These are phyloP conservation scores for Aureobasidium zeae DNA, from an alignment of 2,329 filamentous ascomycete genomes.

Conservation along the genomic window DNA sequence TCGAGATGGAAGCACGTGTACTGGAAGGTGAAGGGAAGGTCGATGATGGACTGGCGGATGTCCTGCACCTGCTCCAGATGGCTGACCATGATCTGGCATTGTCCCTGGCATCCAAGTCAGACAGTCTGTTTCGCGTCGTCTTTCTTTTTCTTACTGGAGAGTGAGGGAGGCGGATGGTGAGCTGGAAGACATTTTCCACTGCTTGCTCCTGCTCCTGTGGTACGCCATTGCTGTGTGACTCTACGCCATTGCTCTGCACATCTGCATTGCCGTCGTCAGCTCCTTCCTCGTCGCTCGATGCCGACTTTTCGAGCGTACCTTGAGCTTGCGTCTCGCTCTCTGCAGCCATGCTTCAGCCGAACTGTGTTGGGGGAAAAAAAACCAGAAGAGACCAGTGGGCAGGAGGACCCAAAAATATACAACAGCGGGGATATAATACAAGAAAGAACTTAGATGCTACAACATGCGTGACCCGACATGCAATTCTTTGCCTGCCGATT, in stretches of 20 bases:
- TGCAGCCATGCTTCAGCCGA: conserved; percentile 15
- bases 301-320: background rate
- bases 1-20: conserved; percentile 99
- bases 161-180: conserved; percentile 76
- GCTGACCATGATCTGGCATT: conserved; percentile 27
- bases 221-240: conserved; percentile 1
- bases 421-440: conserved; percentile 15
- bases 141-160: conserved; percentile 56
- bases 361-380: background rate
- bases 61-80: conserved; percentile 90
- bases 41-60: conserved; percentile 91
- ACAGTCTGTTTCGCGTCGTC: conserved; percentile 58
- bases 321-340: conserved; percentile 14
- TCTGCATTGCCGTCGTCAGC: conserved; percentile 1
- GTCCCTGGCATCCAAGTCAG: background rate
- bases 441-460: conserved; percentile 7
- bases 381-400: background rate
- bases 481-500: too few relatives aligned
- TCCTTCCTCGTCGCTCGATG: too few relatives aligned
- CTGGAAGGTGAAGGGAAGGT: conserved; percentile 84
- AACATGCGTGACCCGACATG: conserved; percentile 4
- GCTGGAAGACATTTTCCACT: conserved; percentile 46
- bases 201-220: conserved; percentile 11
- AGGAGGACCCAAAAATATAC: conserved; percentile 4
- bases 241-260: conserved; percentile 8